A percentile compares a stretch with the other conserved stretches of the same genome.
These are phyloP conservation scores for Volvox carteri DNA, from an alignment of 163 green algal species.

Conservation along the genomic window DNA sequence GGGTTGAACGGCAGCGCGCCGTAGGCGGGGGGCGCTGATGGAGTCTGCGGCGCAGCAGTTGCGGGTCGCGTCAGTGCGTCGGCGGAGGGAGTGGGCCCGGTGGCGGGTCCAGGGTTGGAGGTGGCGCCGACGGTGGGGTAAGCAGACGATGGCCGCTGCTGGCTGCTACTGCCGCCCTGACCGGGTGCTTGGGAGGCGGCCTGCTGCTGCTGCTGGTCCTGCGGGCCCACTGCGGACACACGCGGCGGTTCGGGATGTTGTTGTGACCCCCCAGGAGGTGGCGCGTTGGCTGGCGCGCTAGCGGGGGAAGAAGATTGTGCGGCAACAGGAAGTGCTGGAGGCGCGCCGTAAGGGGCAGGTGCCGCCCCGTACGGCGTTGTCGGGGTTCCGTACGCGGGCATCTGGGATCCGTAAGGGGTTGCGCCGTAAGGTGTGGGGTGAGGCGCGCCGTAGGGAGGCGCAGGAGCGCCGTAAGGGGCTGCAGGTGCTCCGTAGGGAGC, in stretches of 20 bases:
- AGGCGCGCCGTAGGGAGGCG: neutral
- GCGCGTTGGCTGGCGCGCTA: no score
- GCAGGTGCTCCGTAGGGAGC: conserved; percentile 29
- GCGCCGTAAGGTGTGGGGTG: neutral
- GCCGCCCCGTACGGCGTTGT: neutral
- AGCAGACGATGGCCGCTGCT: neutral
- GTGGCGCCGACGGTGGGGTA: neutral
- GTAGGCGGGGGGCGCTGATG: neutral
- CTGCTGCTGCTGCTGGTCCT: neutral
- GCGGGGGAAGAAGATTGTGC: neutral
- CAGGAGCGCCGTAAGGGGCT: neutral
- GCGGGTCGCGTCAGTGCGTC: neutral
- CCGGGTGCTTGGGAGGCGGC: neutral
- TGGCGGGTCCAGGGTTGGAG: neutral
- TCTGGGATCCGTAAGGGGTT: neutral
- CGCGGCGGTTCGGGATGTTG: no score
- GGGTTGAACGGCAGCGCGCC: neutral
- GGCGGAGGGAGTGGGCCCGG: neutral
- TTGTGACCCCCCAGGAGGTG: neutral
- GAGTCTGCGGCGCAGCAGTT: neutral
- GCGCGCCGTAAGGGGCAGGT: neutral
- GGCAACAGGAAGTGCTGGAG: no score
- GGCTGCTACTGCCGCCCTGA: neutral
- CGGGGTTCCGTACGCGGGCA: neutral
- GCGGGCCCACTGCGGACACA: no score